Evolutionary conservation across 768 basidiomycete species (phyloP), one percentile per base, ranked within the genome.

Genomic region (Termitomyces sp.): DNA sequence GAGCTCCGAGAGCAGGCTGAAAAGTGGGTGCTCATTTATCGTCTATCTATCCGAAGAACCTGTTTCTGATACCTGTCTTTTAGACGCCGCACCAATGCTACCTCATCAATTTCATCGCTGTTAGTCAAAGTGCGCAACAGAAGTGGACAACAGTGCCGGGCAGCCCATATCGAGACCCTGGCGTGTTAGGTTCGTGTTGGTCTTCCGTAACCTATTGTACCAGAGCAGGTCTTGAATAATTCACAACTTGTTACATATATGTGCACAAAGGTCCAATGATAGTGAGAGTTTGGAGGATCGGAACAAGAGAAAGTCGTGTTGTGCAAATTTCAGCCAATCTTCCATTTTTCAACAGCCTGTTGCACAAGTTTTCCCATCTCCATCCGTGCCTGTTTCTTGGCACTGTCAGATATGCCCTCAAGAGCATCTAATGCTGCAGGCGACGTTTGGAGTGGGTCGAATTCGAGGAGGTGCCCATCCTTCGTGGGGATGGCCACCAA

Each of bases 381-480:
- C 47, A 83, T 79, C 64, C 82, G 83, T 22, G 89, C 91, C 62
- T 89, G 84, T 66, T 89, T 90, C 79, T 92, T 92, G 44, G 90
- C 89, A 64, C 86, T 88, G 56, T 87, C 83, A 0, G 88, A 83
- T 58, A 93, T 88, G 5, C 89, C 90, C 54, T 90, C 86, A 8
- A 92, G 76, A 33, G 81, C 84, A 64, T 92, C 88, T 32, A 95
- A 72, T 49, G 88, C 78, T 2, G 80, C 77, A 1, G 91, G 86
- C 2, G 87, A 85, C 14, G 88, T 85, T 58, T 79, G 77, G 44
- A 95, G 73, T 9, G 93, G 92, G 63, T 96, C 88, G 65, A 96
- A 94, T 68, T 87, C 86, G 26, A 96, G 77, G n/a, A 88, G 70
- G 63, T 88, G 84, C 0, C 93, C 93, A 63, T 93, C 90, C 42